Conservation (phyloP, 176 grass and related monocot species). For the Musa acuminata region DNA sequence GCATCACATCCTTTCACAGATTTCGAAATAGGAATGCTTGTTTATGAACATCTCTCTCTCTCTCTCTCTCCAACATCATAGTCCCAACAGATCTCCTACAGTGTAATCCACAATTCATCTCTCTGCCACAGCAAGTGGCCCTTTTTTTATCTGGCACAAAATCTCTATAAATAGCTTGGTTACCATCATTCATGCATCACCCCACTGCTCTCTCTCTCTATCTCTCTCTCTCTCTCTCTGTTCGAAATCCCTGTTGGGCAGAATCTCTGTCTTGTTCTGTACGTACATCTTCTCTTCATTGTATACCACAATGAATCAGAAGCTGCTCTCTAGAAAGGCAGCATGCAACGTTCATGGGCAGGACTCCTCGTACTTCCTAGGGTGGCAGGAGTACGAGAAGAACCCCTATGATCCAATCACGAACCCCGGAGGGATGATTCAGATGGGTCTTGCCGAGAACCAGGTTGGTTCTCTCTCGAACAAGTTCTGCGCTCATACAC, state of each 20-base stretch:
- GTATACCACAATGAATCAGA: constrained; percentile 8
- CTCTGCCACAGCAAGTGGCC: too few species aligned
- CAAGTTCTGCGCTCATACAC: not conserved
- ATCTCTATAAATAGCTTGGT: not conserved
- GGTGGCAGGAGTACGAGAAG: constrained; percentile 85
- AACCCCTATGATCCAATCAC: constrained; percentile 53
- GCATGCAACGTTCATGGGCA: constrained; percentile 73
- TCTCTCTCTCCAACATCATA: too few species aligned
- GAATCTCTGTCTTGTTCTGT: not conserved
- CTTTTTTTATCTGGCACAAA: too few species aligned
- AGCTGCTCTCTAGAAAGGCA: constrained; percentile 66
- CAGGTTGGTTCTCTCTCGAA: constrained; percentile 26
- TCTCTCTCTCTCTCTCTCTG: not conserved
- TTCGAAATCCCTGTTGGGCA: too few species aligned
- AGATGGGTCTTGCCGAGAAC: constrained; percentile 98
- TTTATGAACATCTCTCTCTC: too few species aligned
- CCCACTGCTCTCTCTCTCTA: not conserved
- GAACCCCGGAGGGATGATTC: constrained; percentile 81
- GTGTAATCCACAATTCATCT: too few species aligned
- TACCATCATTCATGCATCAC: not conserved
- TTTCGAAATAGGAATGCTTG: too few species aligned
- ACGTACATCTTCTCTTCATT: not conserved
- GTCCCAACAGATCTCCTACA: too few species aligned
- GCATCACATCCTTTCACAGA: too few species aligned
- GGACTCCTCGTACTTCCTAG: constrained; percentile 83